phyloP scores from a whole-genome alignment of 177 flowering plant species.

The Vitis hybrid region DNA sequence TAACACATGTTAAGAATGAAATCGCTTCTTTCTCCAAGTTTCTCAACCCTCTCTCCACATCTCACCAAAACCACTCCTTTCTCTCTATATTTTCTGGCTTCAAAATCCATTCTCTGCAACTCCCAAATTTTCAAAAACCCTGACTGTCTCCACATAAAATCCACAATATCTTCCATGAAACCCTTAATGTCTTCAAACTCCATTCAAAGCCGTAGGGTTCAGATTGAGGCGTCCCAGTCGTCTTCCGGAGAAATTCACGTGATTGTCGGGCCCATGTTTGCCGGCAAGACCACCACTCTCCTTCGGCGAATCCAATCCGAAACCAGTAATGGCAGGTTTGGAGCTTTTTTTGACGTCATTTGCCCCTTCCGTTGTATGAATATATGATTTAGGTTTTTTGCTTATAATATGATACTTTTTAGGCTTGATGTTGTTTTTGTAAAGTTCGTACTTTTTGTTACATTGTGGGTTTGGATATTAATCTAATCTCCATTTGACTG shows the following conservation, averaged over 20 bases:
- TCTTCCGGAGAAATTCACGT: constrained; percentile 55
- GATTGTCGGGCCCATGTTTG: constrained; percentile 67
- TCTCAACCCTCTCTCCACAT: constrained; percentile 16
- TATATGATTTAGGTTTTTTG: constrained; percentile 3
- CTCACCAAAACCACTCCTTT: constrained; percentile 15
- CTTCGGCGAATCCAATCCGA: constrained; percentile 48
- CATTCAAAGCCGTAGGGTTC: constrained; percentile 15
- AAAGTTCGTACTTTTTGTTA: background rate
- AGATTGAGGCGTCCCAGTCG: constrained; percentile 15
- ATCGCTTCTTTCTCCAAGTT: constrained; percentile 24
- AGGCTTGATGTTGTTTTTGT: background rate
- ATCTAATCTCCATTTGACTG: background rate
- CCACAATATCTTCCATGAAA: background rate
- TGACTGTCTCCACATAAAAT: constrained; percentile 8
- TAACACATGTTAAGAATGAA: constrained; percentile 34
- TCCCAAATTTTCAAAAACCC: constrained; percentile 2
- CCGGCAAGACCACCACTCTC: constrained; percentile 63
- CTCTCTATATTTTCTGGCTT: constrained; percentile 13
- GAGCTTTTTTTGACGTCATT: background rate
- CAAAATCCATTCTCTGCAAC: constrained; percentile 9
- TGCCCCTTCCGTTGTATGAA: background rate
- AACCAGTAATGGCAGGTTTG: constrained; percentile 48
- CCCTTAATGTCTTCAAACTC: background rate
- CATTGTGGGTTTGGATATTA: background rate
- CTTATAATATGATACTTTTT: background rate